phyloP scores from a whole-genome alignment of 139 green algal species.

The Trebouxia sp. region DNA sequence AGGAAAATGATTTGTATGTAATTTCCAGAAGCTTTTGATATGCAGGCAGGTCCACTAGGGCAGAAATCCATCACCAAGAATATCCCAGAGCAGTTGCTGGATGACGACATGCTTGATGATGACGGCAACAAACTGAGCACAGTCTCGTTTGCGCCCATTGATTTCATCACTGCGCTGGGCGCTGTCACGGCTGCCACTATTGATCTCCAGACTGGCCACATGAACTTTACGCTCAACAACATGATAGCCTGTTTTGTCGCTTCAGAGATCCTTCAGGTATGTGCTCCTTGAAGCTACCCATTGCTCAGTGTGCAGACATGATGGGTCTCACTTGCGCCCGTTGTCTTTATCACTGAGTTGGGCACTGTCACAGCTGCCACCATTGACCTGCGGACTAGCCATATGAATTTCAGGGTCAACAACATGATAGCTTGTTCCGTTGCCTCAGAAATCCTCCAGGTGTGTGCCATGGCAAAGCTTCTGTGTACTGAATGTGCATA shows the following conservation, averaged over 20 bases:
- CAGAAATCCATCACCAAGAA: constrained; percentile 34
- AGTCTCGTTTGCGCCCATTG: constrained; percentile 39
- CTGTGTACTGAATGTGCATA: too few relatives aligned
- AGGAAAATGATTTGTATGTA: too few relatives aligned
- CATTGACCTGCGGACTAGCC: constrained; percentile 51
- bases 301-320: neutral
- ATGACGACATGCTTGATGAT: too few relatives aligned
- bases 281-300: neutral
- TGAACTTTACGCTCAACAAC: constrained; percentile 86
- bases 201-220: constrained; percentile 59
- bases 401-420: constrained; percentile 81
- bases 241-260: constrained; percentile 61
- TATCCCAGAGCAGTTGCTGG: constrained; percentile 51
- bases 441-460: constrained; percentile 57
- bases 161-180: constrained; percentile 32
- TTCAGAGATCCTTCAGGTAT: constrained; percentile 54
- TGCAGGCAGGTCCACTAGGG: constrained; percentile 48
- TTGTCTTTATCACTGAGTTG: constrained; percentile 33
- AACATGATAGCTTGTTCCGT: constrained; percentile 73
- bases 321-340: neutral
- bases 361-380: constrained; percentile 54
- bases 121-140: too few relatives aligned
- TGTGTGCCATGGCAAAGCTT: neutral
- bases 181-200: constrained; percentile 52
- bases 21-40: neutral